Conservation (phyloP, 345 rosid genomes). For the Euphorbia peplus region DNA sequence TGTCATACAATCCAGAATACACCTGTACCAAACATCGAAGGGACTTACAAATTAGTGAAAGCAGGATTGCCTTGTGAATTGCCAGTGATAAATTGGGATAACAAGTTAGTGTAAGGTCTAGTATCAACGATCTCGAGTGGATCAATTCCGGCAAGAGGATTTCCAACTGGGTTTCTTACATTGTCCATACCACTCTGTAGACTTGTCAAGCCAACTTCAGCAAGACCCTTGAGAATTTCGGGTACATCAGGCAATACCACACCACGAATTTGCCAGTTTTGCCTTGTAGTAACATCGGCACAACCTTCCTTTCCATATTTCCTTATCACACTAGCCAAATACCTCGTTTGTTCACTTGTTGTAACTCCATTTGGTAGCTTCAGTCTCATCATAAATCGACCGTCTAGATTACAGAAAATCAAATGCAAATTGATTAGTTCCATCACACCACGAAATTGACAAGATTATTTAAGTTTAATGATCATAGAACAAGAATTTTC, state of each 20-base stretch:
- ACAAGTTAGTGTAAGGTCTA: conserved; percentile 69
- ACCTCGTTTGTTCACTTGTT: conserved; percentile 79
- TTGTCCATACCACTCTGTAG: conserved; percentile 98
- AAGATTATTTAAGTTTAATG: too few relatives aligned
- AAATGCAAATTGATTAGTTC: background rate
- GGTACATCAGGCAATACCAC: conserved; percentile 87
- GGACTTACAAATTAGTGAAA: conserved; percentile 71
- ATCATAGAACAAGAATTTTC: too few relatives aligned
- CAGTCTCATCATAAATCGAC: conserved; percentile 95
- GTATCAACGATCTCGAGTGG: conserved; percentile 86
- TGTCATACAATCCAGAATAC: background rate
- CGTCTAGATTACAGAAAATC: conserved; percentile 43
- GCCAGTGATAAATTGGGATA: conserved; percentile 75
- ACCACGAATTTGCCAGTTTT: conserved; percentile 97
- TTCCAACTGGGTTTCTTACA: conserved; percentile 94
- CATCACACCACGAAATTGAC: background rate
- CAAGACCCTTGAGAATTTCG: conserved; percentile 75
- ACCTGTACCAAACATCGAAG: background rate
- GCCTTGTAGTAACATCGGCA: conserved; percentile 90
- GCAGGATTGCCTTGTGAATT: conserved; percentile 70
- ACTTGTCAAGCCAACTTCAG: conserved; percentile 76
- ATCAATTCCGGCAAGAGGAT: conserved; percentile 90
- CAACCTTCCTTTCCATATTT: conserved; percentile 94
- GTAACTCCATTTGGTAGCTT: conserved; percentile 96
- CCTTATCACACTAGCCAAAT: conserved; percentile 77